These are phyloP conservation scores for Margaritispora aquatica DNA, from an alignment of 495 filamentous ascomycete genomes.

Conservation along the genomic window DNA sequence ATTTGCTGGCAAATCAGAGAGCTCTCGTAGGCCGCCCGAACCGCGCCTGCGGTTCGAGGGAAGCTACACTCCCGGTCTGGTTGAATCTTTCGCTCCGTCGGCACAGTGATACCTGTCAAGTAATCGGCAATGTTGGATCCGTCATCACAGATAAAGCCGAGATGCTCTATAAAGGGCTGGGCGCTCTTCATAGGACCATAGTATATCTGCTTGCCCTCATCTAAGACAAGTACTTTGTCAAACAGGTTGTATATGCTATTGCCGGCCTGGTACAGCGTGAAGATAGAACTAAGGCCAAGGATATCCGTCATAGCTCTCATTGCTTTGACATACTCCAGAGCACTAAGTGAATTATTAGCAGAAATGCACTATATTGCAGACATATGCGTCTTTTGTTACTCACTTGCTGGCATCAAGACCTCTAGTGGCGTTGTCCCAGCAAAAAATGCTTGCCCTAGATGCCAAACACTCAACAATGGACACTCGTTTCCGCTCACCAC, in stretches of 20 bases:
- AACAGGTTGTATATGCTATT: constrained; percentile 61
- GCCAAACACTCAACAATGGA: constrained; percentile 64
- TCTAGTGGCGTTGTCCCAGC: constrained; percentile 64
- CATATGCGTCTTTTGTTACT: constrained; percentile 35
- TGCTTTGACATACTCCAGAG: constrained; percentile 37
- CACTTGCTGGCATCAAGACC: constrained; percentile 58
- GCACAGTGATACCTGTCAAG: constrained; percentile 58
- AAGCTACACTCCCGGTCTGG: constrained; percentile 53
- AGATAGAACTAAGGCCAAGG: constrained; percentile 50
- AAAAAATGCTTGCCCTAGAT: constrained; percentile 46
- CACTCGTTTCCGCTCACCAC: constrained; percentile 68
- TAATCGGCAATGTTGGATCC: constrained; percentile 65
- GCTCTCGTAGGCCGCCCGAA: constrained; percentile 44
- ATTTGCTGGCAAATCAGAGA: constrained; percentile 1
- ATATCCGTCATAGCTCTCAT: constrained; percentile 58
- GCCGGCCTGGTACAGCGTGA: constrained; percentile 66
- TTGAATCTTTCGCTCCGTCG: constrained; percentile 54
- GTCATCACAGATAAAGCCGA: constrained; percentile 54
- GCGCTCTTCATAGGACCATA: constrained; percentile 53
- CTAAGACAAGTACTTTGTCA: constrained; percentile 64
- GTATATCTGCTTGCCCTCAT: constrained; percentile 58
- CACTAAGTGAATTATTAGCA: no score
- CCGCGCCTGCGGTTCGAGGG: constrained; percentile 58
- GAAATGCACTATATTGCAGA: constrained; percentile 57
- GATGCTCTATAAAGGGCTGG: constrained; percentile 53